Percentiles rank a stretch among this genome's conserved stretches.
Conservation (phyloP, 805 yeast species). For the Cyberlindnera saturnus region DNA sequence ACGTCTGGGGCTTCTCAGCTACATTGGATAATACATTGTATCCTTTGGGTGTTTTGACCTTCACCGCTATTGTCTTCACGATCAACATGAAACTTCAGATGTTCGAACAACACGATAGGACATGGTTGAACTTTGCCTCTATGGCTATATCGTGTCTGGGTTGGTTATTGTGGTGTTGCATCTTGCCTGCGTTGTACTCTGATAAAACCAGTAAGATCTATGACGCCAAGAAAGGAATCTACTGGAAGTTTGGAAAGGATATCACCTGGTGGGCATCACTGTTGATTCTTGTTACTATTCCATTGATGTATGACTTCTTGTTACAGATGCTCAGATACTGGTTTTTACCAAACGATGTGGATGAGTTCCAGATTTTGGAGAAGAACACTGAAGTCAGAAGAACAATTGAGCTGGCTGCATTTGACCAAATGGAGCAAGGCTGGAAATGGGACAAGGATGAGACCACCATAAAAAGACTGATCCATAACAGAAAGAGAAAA, state of each 20-base stretch:
- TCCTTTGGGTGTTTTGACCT: conserved; percentile 75
- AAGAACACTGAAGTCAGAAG: conserved; percentile 59
- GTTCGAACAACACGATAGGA: conserved; percentile 72
- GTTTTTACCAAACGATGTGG: conserved; percentile 67
- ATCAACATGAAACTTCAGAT: conserved; percentile 77
- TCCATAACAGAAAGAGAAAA: conserved; percentile 18
- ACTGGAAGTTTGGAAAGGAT: conserved; percentile 71
- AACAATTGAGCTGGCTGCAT: conserved; percentile 67
- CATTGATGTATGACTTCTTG: conserved; percentile 61
- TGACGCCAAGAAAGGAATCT: conserved; percentile 65
- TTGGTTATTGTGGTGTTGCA: conserved; percentile 77
- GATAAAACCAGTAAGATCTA: conserved; percentile 50
- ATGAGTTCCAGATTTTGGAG: conserved; percentile 72
- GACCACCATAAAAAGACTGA: conserved; percentile 21
- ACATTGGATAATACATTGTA: conserved; percentile 68
- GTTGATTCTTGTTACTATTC: conserved; percentile 48
- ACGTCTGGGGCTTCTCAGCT: conserved; percentile 67
- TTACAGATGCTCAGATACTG: conserved; percentile 50
- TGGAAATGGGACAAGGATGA: conserved; percentile 63
- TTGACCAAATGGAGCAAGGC: conserved; percentile 66
- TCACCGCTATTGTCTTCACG: conserved; percentile 63
- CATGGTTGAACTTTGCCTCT: conserved; percentile 61
- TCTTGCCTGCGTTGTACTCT: conserved; percentile 66
- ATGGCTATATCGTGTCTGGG: conserved; percentile 72
- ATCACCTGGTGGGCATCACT: conserved; percentile 82